A percentile compares a stretch with the other conserved stretches of the same genome.
phyloP scores from a whole-genome alignment of 176 grass and related monocot species.

The Urochloa ruziziensis region DNA sequence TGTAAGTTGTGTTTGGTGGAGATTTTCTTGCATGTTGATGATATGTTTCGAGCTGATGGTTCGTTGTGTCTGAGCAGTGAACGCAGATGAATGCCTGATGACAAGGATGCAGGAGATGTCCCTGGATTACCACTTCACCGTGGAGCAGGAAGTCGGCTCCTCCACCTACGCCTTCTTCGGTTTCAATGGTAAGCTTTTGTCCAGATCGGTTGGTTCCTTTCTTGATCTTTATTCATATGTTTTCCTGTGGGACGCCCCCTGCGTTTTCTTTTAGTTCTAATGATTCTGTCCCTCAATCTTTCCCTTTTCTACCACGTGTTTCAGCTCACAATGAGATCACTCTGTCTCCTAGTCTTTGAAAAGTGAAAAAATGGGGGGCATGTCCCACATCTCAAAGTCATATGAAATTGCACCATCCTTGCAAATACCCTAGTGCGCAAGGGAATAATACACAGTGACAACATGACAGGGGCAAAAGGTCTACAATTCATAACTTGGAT shows the following conservation, averaged over 20 bases:
- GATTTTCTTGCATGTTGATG: not conserved
- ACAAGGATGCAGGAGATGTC: constrained; percentile 90
- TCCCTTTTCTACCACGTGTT: not conserved
- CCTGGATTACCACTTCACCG: constrained; percentile 74
- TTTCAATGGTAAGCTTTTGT: constrained; percentile 64
- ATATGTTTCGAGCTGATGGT: not conserved
- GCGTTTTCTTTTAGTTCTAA: not conserved
- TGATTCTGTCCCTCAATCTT: not conserved
- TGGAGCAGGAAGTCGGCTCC: constrained; percentile 76
- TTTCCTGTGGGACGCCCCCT: not conserved
- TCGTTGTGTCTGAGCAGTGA: constrained; percentile 39
- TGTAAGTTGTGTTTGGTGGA: not conserved
- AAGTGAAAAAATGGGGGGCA: not conserved
- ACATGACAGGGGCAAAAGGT: too few relatives aligned
- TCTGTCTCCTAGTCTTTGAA: not conserved
- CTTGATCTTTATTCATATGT: not conserved
- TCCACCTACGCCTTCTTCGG: constrained; percentile 62
- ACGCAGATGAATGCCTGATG: constrained; percentile 76
- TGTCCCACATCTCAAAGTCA: not conserved
- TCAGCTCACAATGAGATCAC: not conserved
- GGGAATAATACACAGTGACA: not conserved
- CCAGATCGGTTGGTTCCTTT: not conserved
- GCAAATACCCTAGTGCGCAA: not conserved
- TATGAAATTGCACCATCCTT: not conserved
- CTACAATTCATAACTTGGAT: too few relatives aligned